Evolutionary conservation across 23 red algal species (phyloP), one percentile per base, ranked within the genome.

Genomic region (Chondrus crispus): DNA sequence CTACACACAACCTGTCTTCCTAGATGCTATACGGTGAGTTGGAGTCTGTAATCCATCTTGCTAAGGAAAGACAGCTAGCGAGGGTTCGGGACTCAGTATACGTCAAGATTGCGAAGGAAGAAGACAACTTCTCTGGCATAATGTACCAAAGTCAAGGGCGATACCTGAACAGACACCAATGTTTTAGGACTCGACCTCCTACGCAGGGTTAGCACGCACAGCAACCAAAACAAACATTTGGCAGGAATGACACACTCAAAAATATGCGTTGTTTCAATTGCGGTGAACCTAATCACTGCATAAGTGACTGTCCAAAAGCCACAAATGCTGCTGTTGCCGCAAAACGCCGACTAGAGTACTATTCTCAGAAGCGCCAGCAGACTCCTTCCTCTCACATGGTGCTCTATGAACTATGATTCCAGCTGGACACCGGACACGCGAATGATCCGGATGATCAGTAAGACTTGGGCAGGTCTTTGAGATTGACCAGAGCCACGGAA

Each of bases 21-120:
- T 29, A 85, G 32, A 28, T 68, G 81, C 57, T 85, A 12, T 85
- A 85, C 64, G 49, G 52, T 20, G 81, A 85, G 81, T 29, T 69
- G 53, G 51, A 85, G 33, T 1, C 33, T 20, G 8, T 13, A 2
- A 0, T 1, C 14, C 53, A 69, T 29, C 5, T 73, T 14, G 33
- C 3, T 2, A 49, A 48, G 6, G 74, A 50, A 4, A 26, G 9
- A 5, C 2, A 53, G 19, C 11, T 48, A n/a, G 3, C 40, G 33
- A 5, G 11, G 6, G 70, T 2, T 32, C n/a, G 42, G 12, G 70
- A 47, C 18, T 14, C 3, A 4, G 33, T 28, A 80, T 53, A 47
- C 74, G 42, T n/a, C 26, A 66, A 32, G 50, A 55, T 12, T 55
- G 50, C 13, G 50, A 55, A 12, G 20, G 35, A 2, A 9, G 35